Conservation (phyloP, 176 grass and related monocot genomes). For the Oryza punctata region DNA sequence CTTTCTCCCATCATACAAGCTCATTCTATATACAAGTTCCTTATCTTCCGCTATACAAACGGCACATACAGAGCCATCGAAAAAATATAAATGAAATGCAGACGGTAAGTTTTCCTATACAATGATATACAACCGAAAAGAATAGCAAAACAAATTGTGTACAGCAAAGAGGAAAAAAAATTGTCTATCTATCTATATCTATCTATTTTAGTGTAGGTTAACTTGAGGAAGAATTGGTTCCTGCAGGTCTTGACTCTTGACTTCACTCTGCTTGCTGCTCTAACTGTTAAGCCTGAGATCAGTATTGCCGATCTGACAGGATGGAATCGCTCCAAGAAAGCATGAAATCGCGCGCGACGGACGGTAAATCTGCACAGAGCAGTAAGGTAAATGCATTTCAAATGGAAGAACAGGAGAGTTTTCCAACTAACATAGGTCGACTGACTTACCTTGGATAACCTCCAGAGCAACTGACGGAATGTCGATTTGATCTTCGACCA, state of each 20-base stretch:
- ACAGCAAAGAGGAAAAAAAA: too few relatives aligned
- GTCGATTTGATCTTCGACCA: slow-evolving; percentile 93
- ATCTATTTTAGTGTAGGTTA: slow-evolving; percentile 25
- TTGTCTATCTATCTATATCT: not conserved
- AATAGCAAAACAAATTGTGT: not conserved
- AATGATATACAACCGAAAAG: not conserved
- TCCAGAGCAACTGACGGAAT: slow-evolving; percentile 85
- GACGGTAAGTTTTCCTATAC: slow-evolving; percentile 27
- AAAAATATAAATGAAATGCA: not conserved
- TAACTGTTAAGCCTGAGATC: slow-evolving; percentile 18
- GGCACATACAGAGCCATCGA: not conserved
- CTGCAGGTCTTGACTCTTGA: not conserved
- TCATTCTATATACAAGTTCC: slow-evolving; percentile 44
- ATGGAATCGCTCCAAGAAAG: slow-evolving; percentile 88
- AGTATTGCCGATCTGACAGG: slow-evolving; percentile 74
- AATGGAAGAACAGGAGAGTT: slow-evolving; percentile 4
- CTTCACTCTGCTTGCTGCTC: slow-evolving; percentile 26
- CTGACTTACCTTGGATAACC: slow-evolving; percentile 72
- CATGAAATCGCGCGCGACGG: slow-evolving; percentile 78
- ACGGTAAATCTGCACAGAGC: slow-evolving; percentile 71
- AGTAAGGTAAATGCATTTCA: not conserved
- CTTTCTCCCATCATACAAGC: slow-evolving; percentile 19
- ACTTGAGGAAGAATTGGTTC: not conserved
- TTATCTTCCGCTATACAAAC: slow-evolving; percentile 27
- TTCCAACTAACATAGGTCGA: not conserved